phyloP scores from a whole-genome alignment of 2,329 filamentous ascomycete genomes.

The Arthrobotrys pseudoclavata region DNA sequence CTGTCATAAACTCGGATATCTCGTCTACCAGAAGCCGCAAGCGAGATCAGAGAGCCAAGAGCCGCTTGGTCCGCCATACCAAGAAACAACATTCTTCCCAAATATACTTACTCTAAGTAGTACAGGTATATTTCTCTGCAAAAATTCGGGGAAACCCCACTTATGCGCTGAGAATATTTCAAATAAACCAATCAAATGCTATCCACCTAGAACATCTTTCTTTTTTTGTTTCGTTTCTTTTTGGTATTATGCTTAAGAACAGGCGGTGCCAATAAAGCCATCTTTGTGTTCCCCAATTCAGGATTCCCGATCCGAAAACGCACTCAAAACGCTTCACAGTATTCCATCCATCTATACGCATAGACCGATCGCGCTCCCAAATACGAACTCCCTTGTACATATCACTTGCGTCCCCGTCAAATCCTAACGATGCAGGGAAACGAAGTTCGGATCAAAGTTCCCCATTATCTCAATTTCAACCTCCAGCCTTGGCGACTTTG shows the following conservation, averaged over 20 bases:
- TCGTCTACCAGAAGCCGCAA: constrained; percentile 46
- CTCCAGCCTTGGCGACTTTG: no score
- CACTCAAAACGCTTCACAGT: constrained; percentile 2
- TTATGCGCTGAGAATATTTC: neutral
- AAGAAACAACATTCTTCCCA: neutral
- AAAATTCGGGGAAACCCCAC: neutral
- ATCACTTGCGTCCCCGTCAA: neutral
- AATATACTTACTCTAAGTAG: neutral
- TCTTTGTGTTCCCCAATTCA: neutral
- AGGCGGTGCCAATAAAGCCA: constrained; percentile 29
- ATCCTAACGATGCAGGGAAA: neutral
- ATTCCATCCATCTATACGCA: neutral
- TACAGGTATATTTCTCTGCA: neutral
- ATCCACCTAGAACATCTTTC: neutral
- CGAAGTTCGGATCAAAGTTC: neutral
- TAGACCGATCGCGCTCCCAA: neutral
- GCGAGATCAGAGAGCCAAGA: constrained; percentile 36
- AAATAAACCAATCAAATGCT: neutral
- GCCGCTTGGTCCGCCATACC: constrained; percentile 30
- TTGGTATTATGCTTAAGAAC: neutral
- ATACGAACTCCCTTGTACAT: neutral
- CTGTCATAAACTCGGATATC: constrained; percentile 31
- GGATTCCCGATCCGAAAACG: constrained; percentile 11
- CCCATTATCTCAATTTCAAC: no score
- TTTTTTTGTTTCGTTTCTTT: constrained; percentile 16